Evolutionary conservation across 306 rosid genomes (phyloP).

Genomic region (Hippophae rhamnoides): DNA sequence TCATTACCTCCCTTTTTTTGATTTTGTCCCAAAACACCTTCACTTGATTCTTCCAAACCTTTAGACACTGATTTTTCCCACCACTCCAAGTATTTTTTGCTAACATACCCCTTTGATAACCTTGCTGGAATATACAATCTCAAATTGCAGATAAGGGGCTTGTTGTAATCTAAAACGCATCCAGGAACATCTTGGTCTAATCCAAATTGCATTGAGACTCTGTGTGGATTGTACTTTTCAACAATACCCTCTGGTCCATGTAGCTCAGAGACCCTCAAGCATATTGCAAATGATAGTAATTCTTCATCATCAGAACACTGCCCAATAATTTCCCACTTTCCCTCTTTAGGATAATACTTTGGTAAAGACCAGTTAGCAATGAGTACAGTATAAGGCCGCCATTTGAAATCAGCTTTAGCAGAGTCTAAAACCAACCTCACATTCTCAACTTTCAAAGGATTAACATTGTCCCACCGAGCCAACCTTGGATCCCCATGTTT

Average conservation of each 20-base stretch:
- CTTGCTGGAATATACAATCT: conserved; percentile 15
- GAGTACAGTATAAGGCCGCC: conserved; percentile 32
- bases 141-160: not conserved
- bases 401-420: conserved; percentile 21
- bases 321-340: conserved; percentile 9
- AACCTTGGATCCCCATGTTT: conserved; percentile 15
- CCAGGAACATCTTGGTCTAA: conserved; percentile 52
- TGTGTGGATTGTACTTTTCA: conserved; percentile 37
- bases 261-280: conserved; percentile 30
- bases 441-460: not conserved
- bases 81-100: conserved; percentile 31
- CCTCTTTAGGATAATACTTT: conserved; percentile 11
- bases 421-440: conserved; percentile 11
- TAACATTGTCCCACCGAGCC: conserved; percentile 28
- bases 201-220: conserved; percentile 65
- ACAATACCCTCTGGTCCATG: conserved; percentile 23
- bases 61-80: conserved; percentile 21
- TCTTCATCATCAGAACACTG: conserved; percentile 13
- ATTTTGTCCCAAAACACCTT: too few relatives aligned
- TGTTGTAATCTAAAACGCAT: conserved; percentile 9
- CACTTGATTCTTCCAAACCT: too few relatives aligned
- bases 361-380: not conserved
- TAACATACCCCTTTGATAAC: conserved; percentile 17
- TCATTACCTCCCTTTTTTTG: too few relatives aligned
- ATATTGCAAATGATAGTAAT: conserved; percentile 23